Percentiles rank a stretch among this genome's conserved stretches.
Evolutionary conservation across 1,284 basidiomycete genomes (phyloP).

Genomic region (Limonomyces culmigenus): DNA sequence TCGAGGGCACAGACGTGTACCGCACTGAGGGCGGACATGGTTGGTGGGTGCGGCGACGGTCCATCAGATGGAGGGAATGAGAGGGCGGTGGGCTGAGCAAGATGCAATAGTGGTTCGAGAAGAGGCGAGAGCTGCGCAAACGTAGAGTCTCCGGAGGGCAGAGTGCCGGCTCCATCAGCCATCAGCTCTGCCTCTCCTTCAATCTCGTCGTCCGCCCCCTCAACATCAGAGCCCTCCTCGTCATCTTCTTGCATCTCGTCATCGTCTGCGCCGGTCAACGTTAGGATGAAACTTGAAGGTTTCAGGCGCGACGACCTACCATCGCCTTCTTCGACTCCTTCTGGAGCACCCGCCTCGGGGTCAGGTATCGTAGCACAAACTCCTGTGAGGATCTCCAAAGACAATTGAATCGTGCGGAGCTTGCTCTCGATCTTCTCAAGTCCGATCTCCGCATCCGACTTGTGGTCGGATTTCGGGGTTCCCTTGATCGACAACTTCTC

Average conservation of each 20-base stretch:
- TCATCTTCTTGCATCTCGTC: conserved; percentile 20
- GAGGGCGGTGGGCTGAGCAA: conserved; percentile 55
- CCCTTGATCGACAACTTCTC: conserved; percentile 43
- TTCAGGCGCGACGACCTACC: background rate
- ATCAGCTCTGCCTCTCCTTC: too few relatives aligned
- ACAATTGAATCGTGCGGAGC: conserved; percentile 59
- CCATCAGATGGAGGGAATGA: conserved; percentile 65
- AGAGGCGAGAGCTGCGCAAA: conserved; percentile 31
- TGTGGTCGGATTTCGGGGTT: conserved; percentile 57
- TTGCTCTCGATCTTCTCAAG: conserved; percentile 61
- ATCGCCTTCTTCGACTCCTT: conserved; percentile 18
- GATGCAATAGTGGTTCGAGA: conserved; percentile 42
- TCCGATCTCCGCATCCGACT: conserved; percentile 44
- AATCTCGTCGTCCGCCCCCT: conserved; percentile 6
- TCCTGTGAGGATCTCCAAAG: conserved; percentile 75
- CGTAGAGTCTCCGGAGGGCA: too few relatives aligned
- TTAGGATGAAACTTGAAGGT: background rate
- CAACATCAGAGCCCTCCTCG: conserved; percentile 16
- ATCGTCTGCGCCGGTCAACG: conserved; percentile 9
- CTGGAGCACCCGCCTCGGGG: conserved; percentile 14
- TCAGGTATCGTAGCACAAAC: conserved; percentile 81
- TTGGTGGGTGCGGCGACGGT: conserved; percentile 66
- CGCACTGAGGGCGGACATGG: conserved; percentile 64
- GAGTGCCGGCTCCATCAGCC: too few relatives aligned
- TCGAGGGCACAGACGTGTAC: conserved; percentile 78